These are phyloP conservation scores for Paxillus ammoniavirescens DNA, from an alignment of 768 basidiomycete genomes.

Conservation along the genomic window DNA sequence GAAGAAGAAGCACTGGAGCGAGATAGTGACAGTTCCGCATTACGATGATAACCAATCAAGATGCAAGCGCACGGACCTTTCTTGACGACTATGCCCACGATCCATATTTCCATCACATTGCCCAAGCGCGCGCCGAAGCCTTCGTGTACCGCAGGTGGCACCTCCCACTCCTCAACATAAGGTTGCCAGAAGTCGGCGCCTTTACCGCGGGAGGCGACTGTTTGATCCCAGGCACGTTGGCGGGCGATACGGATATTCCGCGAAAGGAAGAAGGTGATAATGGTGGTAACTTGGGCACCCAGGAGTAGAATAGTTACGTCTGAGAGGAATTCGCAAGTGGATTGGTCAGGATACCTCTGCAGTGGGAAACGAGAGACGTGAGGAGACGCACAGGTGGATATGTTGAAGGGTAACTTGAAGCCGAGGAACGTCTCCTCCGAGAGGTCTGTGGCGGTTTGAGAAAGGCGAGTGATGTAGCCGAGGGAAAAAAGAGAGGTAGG, in stretches of 20 bases:
- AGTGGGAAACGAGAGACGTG: neutral
- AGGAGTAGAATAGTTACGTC: slow-evolving; percentile 76
- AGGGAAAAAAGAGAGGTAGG: slow-evolving; percentile 29
- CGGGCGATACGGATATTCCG: slow-evolving; percentile 81
- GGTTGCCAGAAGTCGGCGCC: slow-evolving; percentile 80
- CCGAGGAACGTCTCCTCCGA: slow-evolving; percentile 61
- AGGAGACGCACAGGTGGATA: slow-evolving; percentile 61
- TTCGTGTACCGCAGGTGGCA: slow-evolving; percentile 46
- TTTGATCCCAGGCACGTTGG: slow-evolving; percentile 77
- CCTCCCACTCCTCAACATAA: slow-evolving; percentile 80
- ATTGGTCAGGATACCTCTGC: neutral
- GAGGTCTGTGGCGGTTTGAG: slow-evolving; percentile 26
- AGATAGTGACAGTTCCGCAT: neutral
- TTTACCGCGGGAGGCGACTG: slow-evolving; percentile 80
- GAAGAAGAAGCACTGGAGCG: slow-evolving; percentile 53
- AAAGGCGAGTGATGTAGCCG: slow-evolving; percentile 24
- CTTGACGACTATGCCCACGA: slow-evolving; percentile 15
- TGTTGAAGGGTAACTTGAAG: slow-evolving; percentile 58
- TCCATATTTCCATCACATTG: slow-evolving; percentile 15
- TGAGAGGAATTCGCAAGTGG: slow-evolving; percentile 23
- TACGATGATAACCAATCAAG: neutral
- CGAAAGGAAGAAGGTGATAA: slow-evolving; percentile 81
- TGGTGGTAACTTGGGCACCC: slow-evolving; percentile 68
- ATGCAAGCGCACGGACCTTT: slow-evolving; percentile 17
- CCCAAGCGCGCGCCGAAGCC: slow-evolving; percentile 19